phyloP scores from a whole-genome alignment of 768 basidiomycete species.

The Gautieria morchelliformis region DNA sequence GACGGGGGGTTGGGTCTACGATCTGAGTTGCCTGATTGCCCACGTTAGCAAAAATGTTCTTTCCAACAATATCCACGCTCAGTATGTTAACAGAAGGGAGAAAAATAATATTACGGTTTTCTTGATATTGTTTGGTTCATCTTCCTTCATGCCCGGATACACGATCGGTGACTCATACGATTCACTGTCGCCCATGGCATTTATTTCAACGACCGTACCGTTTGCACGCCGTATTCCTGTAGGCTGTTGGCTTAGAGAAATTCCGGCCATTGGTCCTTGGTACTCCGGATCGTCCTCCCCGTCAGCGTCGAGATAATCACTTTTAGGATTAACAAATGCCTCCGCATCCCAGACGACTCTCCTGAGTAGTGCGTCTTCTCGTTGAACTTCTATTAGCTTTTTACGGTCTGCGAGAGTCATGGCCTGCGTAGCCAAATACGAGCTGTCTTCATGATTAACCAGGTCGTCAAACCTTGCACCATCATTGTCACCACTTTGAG shows the following conservation, averaged over 20 bases:
- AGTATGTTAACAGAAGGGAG: background rate
- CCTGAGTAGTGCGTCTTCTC: slow-evolving; percentile 49
- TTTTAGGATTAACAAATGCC: slow-evolving; percentile 13
- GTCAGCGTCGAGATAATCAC: slow-evolving; percentile 42
- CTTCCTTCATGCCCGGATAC: background rate
- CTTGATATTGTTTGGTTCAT: background rate
- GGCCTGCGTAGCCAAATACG: slow-evolving; percentile 21
- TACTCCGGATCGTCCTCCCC: slow-evolving; percentile 42
- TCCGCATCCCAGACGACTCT: slow-evolving; percentile 61
- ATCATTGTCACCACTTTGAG: slow-evolving; percentile 50
- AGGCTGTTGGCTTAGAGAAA: background rate
- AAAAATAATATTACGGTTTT: background rate
- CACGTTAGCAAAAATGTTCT: background rate
- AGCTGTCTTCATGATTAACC: slow-evolving; percentile 13
- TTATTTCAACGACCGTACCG: background rate
- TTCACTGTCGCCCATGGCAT: background rate
- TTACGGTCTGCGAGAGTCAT: slow-evolving; percentile 46
- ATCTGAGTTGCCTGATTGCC: slow-evolving; percentile 1
- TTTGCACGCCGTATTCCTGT: background rate
- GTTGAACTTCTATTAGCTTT: slow-evolving; percentile 50
- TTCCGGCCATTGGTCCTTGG: background rate
- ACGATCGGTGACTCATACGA: background rate
- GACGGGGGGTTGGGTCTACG: background rate
- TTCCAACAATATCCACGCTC: background rate
- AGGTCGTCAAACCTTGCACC: slow-evolving; percentile 47